These are phyloP conservation scores for Plicaturopsis crispa DNA, from an alignment of 768 basidiomycete genomes.

Conservation along the genomic window DNA sequence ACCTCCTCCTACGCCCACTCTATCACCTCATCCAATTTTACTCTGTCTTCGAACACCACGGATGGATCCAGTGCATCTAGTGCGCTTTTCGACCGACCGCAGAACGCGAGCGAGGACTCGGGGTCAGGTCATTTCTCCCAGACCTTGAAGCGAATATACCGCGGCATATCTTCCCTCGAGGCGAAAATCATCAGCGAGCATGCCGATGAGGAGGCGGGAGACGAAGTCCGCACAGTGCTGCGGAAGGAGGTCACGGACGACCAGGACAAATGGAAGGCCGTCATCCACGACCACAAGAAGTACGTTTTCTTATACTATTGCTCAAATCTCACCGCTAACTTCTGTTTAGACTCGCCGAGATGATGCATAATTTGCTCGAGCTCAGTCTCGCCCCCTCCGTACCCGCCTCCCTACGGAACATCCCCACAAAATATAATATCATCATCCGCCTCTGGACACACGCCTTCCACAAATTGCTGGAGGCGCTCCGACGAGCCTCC, in stretches of 20 bases:
- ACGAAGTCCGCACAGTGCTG: conserved; percentile 25
- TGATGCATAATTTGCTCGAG: conserved; percentile 81
- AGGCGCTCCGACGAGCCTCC: conserved; percentile 82
- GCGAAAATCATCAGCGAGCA: conserved; percentile 61
- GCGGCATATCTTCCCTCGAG: conserved; percentile 76
- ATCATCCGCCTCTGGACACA: conserved; percentile 90
- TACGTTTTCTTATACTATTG: conserved; percentile 27
- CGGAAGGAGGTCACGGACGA: conserved; percentile 32
- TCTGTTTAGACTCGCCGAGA: conserved; percentile 73
- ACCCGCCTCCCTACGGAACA: conserved; percentile 81
- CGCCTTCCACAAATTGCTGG: conserved; percentile 85
- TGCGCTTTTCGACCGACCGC: conserved; percentile 51
- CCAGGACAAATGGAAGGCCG: conserved; percentile 70
- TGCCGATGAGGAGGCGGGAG: conserved; percentile 42
- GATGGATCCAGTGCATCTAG: conserved; percentile 70
- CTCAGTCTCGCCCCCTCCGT: conserved; percentile 82
- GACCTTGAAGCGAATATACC: conserved; percentile 78
- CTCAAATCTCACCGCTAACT: conserved; percentile 2
- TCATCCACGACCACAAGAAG: conserved; percentile 80
- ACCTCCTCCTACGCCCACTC: conserved; percentile 71
- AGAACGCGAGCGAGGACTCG: conserved; percentile 42
- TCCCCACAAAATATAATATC: conserved; percentile 94
- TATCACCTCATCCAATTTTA: conserved; percentile 58
- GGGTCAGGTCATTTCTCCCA: conserved; percentile 61
- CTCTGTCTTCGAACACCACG: conserved; percentile 66